Base-by-base conservation (phyloP, 1,139 yeast genomes). In the Sugiyamaella pinicola region DNA sequence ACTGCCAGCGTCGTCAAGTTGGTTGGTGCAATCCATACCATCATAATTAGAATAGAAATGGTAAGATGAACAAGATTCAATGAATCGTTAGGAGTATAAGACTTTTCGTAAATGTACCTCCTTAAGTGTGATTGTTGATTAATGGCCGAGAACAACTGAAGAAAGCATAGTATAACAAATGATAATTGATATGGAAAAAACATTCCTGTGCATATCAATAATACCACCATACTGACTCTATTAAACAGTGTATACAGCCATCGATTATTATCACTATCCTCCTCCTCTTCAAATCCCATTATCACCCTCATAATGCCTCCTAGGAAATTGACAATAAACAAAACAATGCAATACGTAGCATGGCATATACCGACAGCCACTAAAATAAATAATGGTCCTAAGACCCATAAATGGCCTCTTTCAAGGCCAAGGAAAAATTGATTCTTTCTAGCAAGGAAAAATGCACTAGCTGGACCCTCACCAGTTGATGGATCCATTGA, bases 391-490 rank as follows among this genome's bases (percentile, higher is more conserved):
- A 85, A 43, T 1, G 85, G 78, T 0, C 89, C 90, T 39, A 85
- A 66, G 55, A 82, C 72, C 74, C 83, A 79, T 38, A 84, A 64
- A 39, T 76, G 75, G 9, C 70, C 65, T 53, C 84, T 89, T 56
- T 83, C 83, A 7, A 86, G 69, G 0, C 96, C 96, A 50, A 88
- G 69, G 61, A 80, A 86, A 62, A 79, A 84, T 17, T 65, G 67
- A 47, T 67, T 67, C 13, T 71, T 57, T 28, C 58, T 51, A 9
- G 63, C 53, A 26, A 54, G 56, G 13, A 60, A 54, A 38, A 63
- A 62, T 13, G 57, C 55, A 29, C 56, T 61, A 3, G 60, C 55
- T 7, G 61, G 61, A 1, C 62, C 64, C 44, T 60, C 64, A 7
- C 64, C 61, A 10, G 58, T 55, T 10, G 55, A 47, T n/a, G 55